Conservation (phyloP, 2,329 filamentous ascomycete species). For the Bipolaris gigantea region DNA sequence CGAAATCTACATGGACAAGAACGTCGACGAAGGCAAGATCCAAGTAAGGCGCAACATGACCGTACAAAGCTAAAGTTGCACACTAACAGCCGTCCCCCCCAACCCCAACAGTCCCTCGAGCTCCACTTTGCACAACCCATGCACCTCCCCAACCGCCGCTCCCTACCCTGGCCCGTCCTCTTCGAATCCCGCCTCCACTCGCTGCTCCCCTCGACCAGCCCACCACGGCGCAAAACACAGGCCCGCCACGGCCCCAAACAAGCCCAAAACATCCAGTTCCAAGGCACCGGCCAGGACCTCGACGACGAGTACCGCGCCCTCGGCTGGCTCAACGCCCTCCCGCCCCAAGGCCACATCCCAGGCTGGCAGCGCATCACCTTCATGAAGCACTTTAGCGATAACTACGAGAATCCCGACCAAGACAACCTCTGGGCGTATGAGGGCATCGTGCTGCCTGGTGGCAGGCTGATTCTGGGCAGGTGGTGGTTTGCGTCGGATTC, state of each 20-base stretch:
- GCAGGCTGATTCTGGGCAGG: conserved; percentile 51
- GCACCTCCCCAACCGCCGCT: conserved; percentile 11
- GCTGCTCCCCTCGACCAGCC: conserved; percentile 20
- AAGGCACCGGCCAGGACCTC: conserved; percentile 45
- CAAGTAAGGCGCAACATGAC: conserved; percentile 22
- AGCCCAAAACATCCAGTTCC: conserved; percentile 38
- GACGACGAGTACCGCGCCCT: conserved; percentile 38
- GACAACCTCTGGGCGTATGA: conserved; percentile 54
- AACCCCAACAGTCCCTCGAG: conserved; percentile 39
- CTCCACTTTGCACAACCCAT: conserved; percentile 33
- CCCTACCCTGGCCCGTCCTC: conserved; percentile 39
- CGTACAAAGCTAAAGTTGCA: too few relatives aligned
- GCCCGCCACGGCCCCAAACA: conserved; percentile 11
- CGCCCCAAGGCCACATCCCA: conserved; percentile 50
- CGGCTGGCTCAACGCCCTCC: conserved; percentile 56
- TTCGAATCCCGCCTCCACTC: conserved; percentile 49
- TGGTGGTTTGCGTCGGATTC: conserved; percentile 49
- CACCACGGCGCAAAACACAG: conserved; percentile 12
- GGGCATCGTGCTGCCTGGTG: conserved; percentile 53
- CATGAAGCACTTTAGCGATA: conserved; percentile 54
- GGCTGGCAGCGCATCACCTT: conserved; percentile 60
- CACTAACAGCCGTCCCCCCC: conserved; percentile 14
- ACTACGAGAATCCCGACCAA: conserved; percentile 31
- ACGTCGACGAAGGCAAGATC: conserved; percentile 33
- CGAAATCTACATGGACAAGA: conserved; percentile 35